phyloP scores from a whole-genome alignment of 2,329 filamentous ascomycete genomes.

The Botryotinia globosa region DNA sequence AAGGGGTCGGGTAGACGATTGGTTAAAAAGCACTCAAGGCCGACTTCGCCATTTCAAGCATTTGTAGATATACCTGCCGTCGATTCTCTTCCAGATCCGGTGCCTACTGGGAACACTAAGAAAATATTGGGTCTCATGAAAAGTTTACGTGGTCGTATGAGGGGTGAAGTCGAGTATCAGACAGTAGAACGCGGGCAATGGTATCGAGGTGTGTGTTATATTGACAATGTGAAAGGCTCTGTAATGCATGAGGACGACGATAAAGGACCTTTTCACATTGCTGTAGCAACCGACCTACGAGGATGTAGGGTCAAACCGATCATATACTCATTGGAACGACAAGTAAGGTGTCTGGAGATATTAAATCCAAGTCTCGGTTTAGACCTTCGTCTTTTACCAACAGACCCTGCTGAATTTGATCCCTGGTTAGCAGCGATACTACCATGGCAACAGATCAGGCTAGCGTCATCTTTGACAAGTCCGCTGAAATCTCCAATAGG shows the following conservation, averaged over 20 bases:
- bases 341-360: slow-evolving; percentile 53
- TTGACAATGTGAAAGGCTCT: slow-evolving; percentile 72
- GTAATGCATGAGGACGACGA: slow-evolving; percentile 73
- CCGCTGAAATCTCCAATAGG: slow-evolving; percentile 25
- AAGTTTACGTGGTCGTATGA: slow-evolving; percentile 74
- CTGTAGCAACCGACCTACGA: slow-evolving; percentile 69
- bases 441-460: slow-evolving; percentile 75
- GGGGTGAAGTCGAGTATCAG: slow-evolving; percentile 72
- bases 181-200: slow-evolving; percentile 59
- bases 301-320: slow-evolving; percentile 67
- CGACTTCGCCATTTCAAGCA: slow-evolving; percentile 49
- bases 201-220: slow-evolving; percentile 70
- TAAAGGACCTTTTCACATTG: slow-evolving; percentile 60
- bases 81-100: slow-evolving; percentile 57
- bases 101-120: slow-evolving; percentile 65
- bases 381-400: slow-evolving; percentile 64
- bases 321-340: slow-evolving; percentile 44
- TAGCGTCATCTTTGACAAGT: slow-evolving; percentile 34
- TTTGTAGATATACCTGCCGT: slow-evolving; percentile 54
- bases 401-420: slow-evolving; percentile 65
- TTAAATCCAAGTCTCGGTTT: slow-evolving; percentile 52
- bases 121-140: slow-evolving; percentile 75
- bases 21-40: slow-evolving; percentile 54
- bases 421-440: slow-evolving; percentile 77
- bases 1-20: slow-evolving; percentile 44